phyloP scores from a whole-genome alignment of 345 rosid genomes.

The Citrus trifoliata region DNA sequence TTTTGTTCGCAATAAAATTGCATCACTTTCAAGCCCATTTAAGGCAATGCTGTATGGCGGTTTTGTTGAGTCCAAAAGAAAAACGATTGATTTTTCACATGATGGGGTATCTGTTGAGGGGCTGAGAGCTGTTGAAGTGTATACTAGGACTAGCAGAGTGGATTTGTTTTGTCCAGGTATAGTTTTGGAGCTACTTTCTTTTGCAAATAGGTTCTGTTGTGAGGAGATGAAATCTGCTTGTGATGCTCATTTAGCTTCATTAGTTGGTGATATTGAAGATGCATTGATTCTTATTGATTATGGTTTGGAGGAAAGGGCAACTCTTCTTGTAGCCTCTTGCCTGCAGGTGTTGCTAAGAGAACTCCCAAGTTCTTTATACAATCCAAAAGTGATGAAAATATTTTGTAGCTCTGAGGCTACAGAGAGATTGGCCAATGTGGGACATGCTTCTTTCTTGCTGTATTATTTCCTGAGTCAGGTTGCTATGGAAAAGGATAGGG shows the following conservation, averaged over 20 bases:
- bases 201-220: constrained; percentile 84
- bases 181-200: constrained; percentile 69
- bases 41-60: constrained; percentile 77
- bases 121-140: constrained; percentile 70
- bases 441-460: constrained; percentile 66
- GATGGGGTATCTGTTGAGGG: constrained; percentile 63
- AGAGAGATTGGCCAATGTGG: constrained; percentile 53
- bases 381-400: constrained; percentile 47
- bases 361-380: constrained; percentile 57
- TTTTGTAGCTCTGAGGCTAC: constrained; percentile 59
- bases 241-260: constrained; percentile 71
- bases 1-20: constrained; percentile 59
- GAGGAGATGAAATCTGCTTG: constrained; percentile 78
- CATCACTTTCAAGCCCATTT: constrained; percentile 70
- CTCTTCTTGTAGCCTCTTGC: constrained; percentile 80
- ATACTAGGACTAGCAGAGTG: constrained; percentile 62
- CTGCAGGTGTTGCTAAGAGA: constrained; percentile 74
- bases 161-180: constrained; percentile 52
- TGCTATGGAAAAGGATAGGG: constrained; percentile 61
- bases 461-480: constrained; percentile 85
- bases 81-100: constrained; percentile 57
- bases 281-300: constrained; percentile 68
- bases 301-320: constrained; percentile 69
- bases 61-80: constrained; percentile 60
- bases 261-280: constrained; percentile 47